Base-by-base conservation (phyloP, 2,329 filamentous ascomycete species). In the Clonostachys rhizophaga region DNA sequence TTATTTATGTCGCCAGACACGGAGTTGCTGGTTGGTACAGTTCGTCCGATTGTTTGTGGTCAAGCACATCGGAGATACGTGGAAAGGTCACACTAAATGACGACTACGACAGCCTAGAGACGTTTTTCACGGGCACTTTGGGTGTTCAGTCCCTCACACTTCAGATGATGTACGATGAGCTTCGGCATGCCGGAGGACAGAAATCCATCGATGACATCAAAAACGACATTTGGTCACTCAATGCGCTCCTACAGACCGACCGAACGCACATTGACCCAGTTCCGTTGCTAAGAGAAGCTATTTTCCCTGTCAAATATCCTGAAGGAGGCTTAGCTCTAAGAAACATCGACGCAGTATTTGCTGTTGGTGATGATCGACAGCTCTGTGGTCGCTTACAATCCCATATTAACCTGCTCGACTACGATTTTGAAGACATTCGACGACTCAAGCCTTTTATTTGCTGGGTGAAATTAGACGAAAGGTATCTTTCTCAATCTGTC, bases 321-420 rank as follows among this genome's bases (percentile, higher is more conserved):
- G 51, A 53, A 20, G 54, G 54, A 1, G 33, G 47, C 0, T 47
- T 46, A 7, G 48, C 40, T 3, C 18, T 62, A 2, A 44, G 52
- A 6, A 47, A 52, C 0, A 53, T 49, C 0, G 41, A 42, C 5
- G 47, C 52, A 0, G 49, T 57, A 18, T 72, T 72, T 43, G 59
- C 56, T 11, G 59, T 72, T 2, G 45, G 56, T 2, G 68, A 72
- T 43, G 61, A 62, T 20, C 56, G 66, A 8, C 16, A 37, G 1
- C 45, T 68, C 2, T 44, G 42, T 0, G 50, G 56, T 4, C 44
- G 50, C 1, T 72, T 72, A 43, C 17, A 43, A 0, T 17, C 45
- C 6, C 54, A 48, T 11, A 57, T 61, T 5, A 67, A 61, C 42
- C 48, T 65, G 3, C 52, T 72, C 0, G 66, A 69, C 47, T 70